A percentile compares a stretch with the other conserved stretches of the same genome.
phyloP scores from a whole-genome alignment of 805 yeast genomes.

The Ogataea angusta region DNA sequence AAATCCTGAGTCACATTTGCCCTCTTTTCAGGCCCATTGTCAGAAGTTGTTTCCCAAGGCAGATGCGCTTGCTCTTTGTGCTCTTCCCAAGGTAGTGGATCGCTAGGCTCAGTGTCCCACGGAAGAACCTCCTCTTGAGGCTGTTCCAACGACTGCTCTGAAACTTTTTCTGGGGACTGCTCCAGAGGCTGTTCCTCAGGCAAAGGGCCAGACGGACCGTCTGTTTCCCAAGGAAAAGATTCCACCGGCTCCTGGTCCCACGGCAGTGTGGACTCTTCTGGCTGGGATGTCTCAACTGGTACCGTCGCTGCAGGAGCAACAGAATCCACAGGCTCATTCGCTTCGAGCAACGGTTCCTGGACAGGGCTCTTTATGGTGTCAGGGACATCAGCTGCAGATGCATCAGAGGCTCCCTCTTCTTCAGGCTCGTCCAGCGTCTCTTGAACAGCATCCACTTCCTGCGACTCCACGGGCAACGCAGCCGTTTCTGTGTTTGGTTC shows the following conservation, averaged over 20 bases:
- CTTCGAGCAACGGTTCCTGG: no score
- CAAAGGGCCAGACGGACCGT: not conserved
- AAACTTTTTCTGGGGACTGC: not conserved
- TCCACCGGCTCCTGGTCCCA: conserved; percentile 14
- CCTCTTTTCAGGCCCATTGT: no score
- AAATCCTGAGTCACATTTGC: not conserved
- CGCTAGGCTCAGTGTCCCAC: conserved; percentile 3
- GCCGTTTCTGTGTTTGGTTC: not conserved
- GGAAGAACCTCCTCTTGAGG: conserved; percentile 1
- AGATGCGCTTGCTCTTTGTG: conserved; percentile 1
- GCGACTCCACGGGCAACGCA: not conserved
- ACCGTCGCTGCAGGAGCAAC: no score
- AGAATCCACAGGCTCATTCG: no score
- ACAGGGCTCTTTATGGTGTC: no score
- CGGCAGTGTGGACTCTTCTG: conserved; percentile 11
- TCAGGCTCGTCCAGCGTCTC: no score
- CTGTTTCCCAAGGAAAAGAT: not conserved
- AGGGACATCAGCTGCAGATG: no score
- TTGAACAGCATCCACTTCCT: no score
- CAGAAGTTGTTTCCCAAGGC: not conserved
- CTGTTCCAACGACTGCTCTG: not conserved
- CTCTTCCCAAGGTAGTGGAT: conserved; percentile 6
- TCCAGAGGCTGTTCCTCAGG: not conserved
- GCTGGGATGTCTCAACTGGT: no score
- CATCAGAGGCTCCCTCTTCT: no score